Conservation (phyloP, 1,284 basidiomycete species). For the Exobasidium rhododendri region DNA sequence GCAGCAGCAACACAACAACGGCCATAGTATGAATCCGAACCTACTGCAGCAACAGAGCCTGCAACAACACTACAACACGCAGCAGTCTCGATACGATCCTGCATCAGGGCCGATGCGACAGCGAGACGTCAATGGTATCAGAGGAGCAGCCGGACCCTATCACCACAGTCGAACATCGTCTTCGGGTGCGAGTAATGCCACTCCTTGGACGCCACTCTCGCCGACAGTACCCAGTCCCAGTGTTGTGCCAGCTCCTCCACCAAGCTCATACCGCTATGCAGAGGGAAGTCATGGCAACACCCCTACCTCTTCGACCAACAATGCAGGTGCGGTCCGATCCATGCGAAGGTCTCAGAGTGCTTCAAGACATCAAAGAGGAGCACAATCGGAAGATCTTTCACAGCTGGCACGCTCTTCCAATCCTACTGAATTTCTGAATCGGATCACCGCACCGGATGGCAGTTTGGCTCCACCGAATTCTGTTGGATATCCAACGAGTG, state of each 20-base stretch:
- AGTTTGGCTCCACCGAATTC: constrained; percentile 38
- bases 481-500: constrained; percentile 12
- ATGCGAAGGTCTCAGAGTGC: neutral
- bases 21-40: neutral
- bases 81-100: constrained; percentile 5
- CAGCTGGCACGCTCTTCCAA: constrained; percentile 30
- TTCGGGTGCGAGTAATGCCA: neutral
- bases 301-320: neutral
- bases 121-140: neutral
- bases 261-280: neutral
- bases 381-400: constrained; percentile 41
- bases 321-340: neutral
- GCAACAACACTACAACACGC: constrained; percentile 6
- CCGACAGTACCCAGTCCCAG: neutral
- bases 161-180: constrained; percentile 1
- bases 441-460: constrained; percentile 44
- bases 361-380: constrained; percentile 29
- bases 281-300: neutral
- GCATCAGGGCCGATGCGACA: constrained; percentile 12
- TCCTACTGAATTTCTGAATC: constrained; percentile 29
- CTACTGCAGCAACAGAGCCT: constrained; percentile 6
- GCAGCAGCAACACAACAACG: neutral
- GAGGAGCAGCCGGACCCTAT: constrained; percentile 2
- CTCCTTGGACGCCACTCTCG: neutral
- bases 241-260: neutral